Percentiles rank a stretch among this genome's conserved stretches.
Evolutionary conservation across 768 basidiomycete genomes (phyloP).

Genomic region (Lanmaoa pseudosensibilis): DNA sequence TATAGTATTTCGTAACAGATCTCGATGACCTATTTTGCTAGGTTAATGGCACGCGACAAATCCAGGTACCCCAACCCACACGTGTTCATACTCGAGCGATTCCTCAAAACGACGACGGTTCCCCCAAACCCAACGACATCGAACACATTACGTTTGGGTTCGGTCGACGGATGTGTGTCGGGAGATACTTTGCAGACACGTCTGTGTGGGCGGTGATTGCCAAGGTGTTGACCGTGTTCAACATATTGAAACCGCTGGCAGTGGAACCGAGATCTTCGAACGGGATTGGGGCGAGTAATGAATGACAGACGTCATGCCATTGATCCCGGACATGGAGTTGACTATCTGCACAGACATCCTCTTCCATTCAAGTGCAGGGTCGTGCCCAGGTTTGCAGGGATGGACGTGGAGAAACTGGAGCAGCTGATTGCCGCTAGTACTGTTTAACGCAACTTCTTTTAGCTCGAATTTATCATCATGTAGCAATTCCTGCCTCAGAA

Average conservation of each 20-base stretch:
- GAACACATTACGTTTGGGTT: too few species aligned
- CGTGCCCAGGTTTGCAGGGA: conserved; percentile 5
- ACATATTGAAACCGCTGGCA: background rate
- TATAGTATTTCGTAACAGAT: fast-evolving
- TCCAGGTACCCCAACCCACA: conserved; percentile 37
- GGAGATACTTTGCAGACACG: too few species aligned
- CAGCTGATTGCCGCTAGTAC: background rate
- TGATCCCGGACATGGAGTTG: background rate
- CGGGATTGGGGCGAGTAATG: conserved; percentile 9
- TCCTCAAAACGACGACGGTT: too few species aligned
- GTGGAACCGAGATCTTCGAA: conserved; percentile 12
- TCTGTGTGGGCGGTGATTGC: too few species aligned
- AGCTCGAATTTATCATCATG: too few species aligned
- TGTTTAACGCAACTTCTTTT: too few species aligned
- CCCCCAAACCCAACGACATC: too few species aligned
- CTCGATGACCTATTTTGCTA: background rate
- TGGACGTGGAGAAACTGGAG: background rate
- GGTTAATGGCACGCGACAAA: conserved; percentile 20
- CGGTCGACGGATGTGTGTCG: too few species aligned
- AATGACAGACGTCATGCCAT: too few species aligned
- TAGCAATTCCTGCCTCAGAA: too few species aligned
- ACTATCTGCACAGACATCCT: background rate
- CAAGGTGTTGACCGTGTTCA: conserved; percentile 6
- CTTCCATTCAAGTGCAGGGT: too few species aligned
- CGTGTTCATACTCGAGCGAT: conserved; percentile 7